Evolutionary conservation across 164 flowering plant species (phyloP), one percentile per base, ranked within the genome.

Genomic region (Paratinospora sagittata): DNA sequence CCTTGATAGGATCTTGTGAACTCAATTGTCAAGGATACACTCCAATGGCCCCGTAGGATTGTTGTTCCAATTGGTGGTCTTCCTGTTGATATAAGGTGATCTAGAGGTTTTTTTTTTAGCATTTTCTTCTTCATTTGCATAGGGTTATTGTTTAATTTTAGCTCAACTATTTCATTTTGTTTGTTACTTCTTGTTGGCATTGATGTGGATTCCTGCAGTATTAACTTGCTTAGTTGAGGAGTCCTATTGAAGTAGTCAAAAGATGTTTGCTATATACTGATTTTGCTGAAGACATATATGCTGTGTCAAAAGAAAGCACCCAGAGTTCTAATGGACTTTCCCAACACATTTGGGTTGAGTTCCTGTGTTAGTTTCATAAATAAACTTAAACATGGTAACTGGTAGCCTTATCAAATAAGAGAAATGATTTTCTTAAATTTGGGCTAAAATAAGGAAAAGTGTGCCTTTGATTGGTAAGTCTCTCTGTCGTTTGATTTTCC

Each of bases 21-120:
- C 16, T 37, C 97, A 26, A 96, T 96, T 72, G 87, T 96, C 68
- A 86, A 86, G 6, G 98, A 96, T 76, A 90, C 81, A 90, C 95
- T 96, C 36, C 93, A 91, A 77, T 96, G 99, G 99, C 99, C 98
- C 39, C 99, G 93, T 76, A 89, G 99, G 73, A 91, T 93, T 78
- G 95, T 96, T 76, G 91, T 96, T 76, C 99, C 97, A 68, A 77
- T 96, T 81, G 98, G 99, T 73, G 99, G 98, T 72, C 64, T 86
- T 66, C 90, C 94, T 75, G 89, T 91, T 57, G 97, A 96, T 78
- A 79, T 76, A 58, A 96, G 96, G 99, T 96, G 79, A 49, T 71
- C 19, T 33, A 47, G 8, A 24, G 27, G 6, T 67, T 61, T 8
- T 39, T 26, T 30, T 14, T 17, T 17, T 10, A 0, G 17, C 4